A percentile compares a stretch with the other conserved stretches of the same genome.
phyloP scores from a whole-genome alignment of 768 basidiomycete species.

The Pleurotus platypus region DNA sequence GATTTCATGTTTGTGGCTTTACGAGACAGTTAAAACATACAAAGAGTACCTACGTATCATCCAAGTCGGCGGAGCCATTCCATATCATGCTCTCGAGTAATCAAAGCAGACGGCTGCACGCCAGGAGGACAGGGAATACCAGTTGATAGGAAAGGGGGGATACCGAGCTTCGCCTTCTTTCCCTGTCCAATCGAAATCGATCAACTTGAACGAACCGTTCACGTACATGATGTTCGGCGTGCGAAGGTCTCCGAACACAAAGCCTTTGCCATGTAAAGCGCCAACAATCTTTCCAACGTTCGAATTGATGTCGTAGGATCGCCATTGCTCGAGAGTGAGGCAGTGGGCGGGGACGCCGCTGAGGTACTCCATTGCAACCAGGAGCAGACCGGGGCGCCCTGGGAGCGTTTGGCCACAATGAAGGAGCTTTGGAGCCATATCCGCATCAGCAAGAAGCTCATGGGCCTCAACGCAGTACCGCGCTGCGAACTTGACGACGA shows the following conservation, averaged over 20 bases:
- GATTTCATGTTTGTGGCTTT: too few species aligned
- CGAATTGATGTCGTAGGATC: conserved; percentile 11
- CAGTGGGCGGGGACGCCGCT: conserved; percentile 7
- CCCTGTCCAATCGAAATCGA: conserved; percentile 39
- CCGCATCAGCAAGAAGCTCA: conserved; percentile 20
- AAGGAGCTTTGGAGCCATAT: conserved; percentile 24
- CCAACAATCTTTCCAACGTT: conserved; percentile 17
- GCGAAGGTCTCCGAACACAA: conserved; percentile 35
- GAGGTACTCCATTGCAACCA: conserved; percentile 39
- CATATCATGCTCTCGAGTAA: not conserved
- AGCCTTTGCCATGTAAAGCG: conserved; percentile 24
- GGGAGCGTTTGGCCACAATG: conserved; percentile 22
- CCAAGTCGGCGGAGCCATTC: not conserved
- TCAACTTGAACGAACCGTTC: conserved; percentile 19
- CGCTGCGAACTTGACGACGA: conserved; percentile 35
- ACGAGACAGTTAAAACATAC: too few species aligned
- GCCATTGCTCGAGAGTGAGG: too few species aligned
- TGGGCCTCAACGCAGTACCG: conserved; percentile 30
- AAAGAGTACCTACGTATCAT: too few species aligned
- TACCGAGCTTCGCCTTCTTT: not conserved
- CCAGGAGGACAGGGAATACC: not conserved
- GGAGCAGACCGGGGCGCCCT: conserved; percentile 5
- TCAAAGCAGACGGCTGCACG: not conserved
- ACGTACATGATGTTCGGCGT: conserved; percentile 26
- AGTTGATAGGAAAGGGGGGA: not conserved